phyloP scores from a whole-genome alignment of 768 basidiomycete genomes.

The Russula dissimulans region DNA sequence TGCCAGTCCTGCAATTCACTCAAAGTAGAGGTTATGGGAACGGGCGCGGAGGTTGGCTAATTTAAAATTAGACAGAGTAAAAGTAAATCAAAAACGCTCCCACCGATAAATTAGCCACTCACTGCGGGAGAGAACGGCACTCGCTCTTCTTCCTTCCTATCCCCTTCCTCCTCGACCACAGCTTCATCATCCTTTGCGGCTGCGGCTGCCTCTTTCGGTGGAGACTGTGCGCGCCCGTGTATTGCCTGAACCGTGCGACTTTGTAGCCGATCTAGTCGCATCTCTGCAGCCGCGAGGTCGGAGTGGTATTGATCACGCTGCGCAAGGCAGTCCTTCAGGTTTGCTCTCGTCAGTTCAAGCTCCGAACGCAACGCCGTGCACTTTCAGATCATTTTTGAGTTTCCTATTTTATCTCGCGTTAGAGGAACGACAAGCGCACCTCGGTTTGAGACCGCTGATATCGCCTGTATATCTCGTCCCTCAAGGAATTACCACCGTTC shows the following conservation, averaged over 20 bases:
- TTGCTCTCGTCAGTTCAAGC: slow-evolving; percentile 39
- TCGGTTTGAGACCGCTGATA: slow-evolving; percentile 51
- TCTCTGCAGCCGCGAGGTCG: slow-evolving; percentile 48
- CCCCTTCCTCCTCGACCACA: slow-evolving; percentile 19
- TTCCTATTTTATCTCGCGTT: not conserved
- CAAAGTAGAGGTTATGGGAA: slow-evolving; percentile 26
- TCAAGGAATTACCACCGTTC: slow-evolving; percentile 27
- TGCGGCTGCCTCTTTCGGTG: not conserved
- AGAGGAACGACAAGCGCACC: slow-evolving; percentile 32
- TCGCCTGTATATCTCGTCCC: slow-evolving; percentile 35
- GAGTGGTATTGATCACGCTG: slow-evolving; percentile 41
- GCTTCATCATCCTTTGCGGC: slow-evolving; percentile 14
- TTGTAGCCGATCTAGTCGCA: slow-evolving; percentile 49
- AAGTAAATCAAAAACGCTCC: slow-evolving; percentile 40
- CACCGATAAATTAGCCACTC: slow-evolving; percentile 63
- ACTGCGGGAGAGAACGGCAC: slow-evolving; percentile 60
- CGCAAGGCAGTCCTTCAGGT: slow-evolving; percentile 41
- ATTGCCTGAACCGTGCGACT: slow-evolving; percentile 39
- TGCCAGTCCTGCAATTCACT: slow-evolving; percentile 28
- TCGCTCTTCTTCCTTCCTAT: slow-evolving; percentile 36
- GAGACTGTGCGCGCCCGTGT: slow-evolving; percentile 3
- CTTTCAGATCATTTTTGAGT: slow-evolving; percentile 28
- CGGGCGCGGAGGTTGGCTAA: slow-evolving; percentile 32
- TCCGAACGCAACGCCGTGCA: slow-evolving; percentile 51
- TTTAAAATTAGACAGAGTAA: slow-evolving; percentile 34